Evolutionary conservation across 106 monocot genomes (phyloP), one percentile per base, ranked within the genome.

Genomic region (Triglochin maritima): DNA sequence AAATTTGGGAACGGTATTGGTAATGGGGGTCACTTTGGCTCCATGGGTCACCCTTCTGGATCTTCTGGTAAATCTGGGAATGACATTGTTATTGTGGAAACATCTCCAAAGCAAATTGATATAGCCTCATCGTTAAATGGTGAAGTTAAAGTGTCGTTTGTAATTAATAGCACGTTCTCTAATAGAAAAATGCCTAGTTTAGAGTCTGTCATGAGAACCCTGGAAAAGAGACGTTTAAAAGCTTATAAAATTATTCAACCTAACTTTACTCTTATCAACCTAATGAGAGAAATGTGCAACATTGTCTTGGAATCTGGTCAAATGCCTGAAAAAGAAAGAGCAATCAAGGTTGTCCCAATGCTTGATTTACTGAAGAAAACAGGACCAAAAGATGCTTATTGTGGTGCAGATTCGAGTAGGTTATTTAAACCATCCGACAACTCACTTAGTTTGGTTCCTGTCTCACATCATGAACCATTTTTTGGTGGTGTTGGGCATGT

Each of bases 401-500:
- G 60, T 56, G n/a, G 48, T 46, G 16, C 41, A 13, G 10, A 47
- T 7, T 49, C 59, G 61, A 29, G 2, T 59, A 17, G 13, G 1
- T 6, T 9, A 3, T 7, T 64, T 50, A 49, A 12, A 1, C 11
- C 44, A 29, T 8, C 46, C 4, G 13, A n/a, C 11, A 60, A 71
- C 43, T 53, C 17, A 12, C 56, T 84, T 29, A 66, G 50, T 62
- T 60, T 83, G 61, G 76, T 79, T 9, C 49, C 74, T 44, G 4
- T 64, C 44, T 53, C 50, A 42, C 67, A 73, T 9, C 65, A 67
- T 4, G 74, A 81, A 49, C 67, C 57, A 15, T 60, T 72, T 44
- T 59, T 74, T 55, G 76, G 76, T 67, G 46, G 63, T 47, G 14
- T 56, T 17, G 77, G 76, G 52, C 91, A 83, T 82, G 82, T 87